Evolutionary conservation across 2,329 filamentous ascomycete species (phyloP), one percentile per base, ranked within the genome.

Genomic region (Zasmidium cellare): DNA sequence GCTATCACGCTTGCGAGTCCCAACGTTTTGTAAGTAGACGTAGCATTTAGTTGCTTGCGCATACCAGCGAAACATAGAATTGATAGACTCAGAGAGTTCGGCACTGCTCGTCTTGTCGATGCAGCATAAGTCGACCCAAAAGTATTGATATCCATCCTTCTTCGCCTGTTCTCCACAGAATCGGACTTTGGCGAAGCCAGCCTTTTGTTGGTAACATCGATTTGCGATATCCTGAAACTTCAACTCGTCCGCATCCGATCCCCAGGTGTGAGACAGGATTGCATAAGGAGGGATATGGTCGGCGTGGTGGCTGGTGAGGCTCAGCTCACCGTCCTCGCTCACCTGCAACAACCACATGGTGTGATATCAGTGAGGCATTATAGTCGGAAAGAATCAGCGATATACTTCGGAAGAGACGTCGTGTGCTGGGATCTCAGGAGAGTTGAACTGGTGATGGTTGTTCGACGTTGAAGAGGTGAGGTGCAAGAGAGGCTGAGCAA

Each of bases 111-210:
- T 38, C 20, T 63, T 65, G 49, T 67, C 57, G 38, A 67, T 67
- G 51, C 63, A 63, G 49, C 62, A 63, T 1, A 64, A 63, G 45
- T 67, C 65, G 18, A 67, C 25, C 64, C 65, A 67, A 11, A 47
- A 46, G 19, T 51, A 23, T 14, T 51, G n/a, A 19, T 45, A n/a
- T 14, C 35, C 54, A 35, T 51, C 46, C 9, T 56, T 31, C 22
- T 20, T 25, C 3, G 47, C 47, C 28, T 46, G 41, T 16, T 38
- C 12, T n/a, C 19, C 46, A 23, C 53, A 55, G 16, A 55, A 49
- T 16, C 23, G 18, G 20, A 55, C 20, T 23, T 55, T 55, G 14
- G 23, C 44, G 19, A 20, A 55, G 45, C 53, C 53, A 11, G 44
- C 19, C 20, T 48, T 48, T 2, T 23, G 3, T 16, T 41, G n/a